Evolutionary conservation across 1,284 basidiomycete genomes (phyloP).

Genomic region (Ceratobasidium sp.): DNA sequence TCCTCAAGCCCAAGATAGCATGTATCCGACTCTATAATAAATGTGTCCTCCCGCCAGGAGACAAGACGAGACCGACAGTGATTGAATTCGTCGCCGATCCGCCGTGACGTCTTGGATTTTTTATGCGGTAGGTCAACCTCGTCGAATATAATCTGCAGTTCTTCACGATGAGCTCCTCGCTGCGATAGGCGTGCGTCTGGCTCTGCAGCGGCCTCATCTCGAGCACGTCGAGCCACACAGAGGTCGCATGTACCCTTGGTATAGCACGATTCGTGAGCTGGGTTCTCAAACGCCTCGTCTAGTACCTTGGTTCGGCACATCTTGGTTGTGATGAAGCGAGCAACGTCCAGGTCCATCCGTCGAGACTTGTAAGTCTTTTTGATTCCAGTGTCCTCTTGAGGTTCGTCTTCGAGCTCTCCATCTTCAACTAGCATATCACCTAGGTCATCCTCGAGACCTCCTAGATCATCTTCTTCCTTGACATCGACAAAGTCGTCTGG

Average conservation of each 20-base stretch:
- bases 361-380: not conserved
- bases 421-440: not conserved
- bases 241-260: not conserved
- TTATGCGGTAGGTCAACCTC: not conserved
- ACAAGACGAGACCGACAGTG: not conserved
- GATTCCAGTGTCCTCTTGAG: not conserved
- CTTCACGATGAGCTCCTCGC: not conserved
- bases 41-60: not conserved
- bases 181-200: not conserved
- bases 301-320: not conserved
- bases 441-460: not conserved
- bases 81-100: not conserved
- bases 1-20: conserved; percentile 2
- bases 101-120: not conserved
- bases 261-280: not conserved
- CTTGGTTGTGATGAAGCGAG: conserved; percentile 1
- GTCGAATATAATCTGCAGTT: not conserved
- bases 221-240: conserved; percentile 1
- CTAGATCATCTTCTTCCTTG: not conserved
- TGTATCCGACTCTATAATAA: not conserved
- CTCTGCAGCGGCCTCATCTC: not conserved
- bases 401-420: not conserved
- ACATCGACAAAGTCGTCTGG: not conserved
- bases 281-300: not conserved
- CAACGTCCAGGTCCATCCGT: not conserved